A percentile compares a stretch with the other conserved stretches of the same genome.
Evolutionary conservation across 768 basidiomycete species (phyloP).

Genomic region (Pulveroboletus ravenelii): DNA sequence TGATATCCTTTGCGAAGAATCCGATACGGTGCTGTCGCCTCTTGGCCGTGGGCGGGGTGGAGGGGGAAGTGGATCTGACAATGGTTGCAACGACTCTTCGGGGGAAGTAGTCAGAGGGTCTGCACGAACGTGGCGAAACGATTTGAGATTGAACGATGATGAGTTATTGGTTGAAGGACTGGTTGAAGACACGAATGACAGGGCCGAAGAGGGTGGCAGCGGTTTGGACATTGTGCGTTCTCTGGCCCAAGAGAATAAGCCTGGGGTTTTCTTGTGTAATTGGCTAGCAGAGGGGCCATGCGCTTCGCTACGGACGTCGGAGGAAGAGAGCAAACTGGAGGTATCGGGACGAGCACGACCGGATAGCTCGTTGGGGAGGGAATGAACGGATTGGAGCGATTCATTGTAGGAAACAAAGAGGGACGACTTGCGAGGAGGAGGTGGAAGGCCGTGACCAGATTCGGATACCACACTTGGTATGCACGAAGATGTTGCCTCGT

Average conservation of each 20-base stretch:
- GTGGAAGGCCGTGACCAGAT: slow-evolving; percentile 41
- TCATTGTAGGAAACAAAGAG: slow-evolving; percentile 60
- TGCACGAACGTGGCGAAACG: slow-evolving; percentile 65
- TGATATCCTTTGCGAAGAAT: slow-evolving; percentile 69
- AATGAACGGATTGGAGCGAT: slow-evolving; percentile 49
- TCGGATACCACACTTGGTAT: slow-evolving; percentile 41
- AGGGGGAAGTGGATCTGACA: slow-evolving; percentile 28
- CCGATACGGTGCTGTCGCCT: slow-evolving; percentile 54
- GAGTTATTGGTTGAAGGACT: slow-evolving; percentile 17
- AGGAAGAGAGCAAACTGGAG: slow-evolving; percentile 13
- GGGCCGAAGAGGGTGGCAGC: slow-evolving; percentile 28
- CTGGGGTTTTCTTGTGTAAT: slow-evolving; percentile 32
- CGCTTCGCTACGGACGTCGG: slow-evolving; percentile 8
- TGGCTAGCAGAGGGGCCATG: slow-evolving; percentile 14
- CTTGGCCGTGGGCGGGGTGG: slow-evolving; percentile 47
- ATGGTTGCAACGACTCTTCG: slow-evolving; percentile 25
- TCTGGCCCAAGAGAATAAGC: slow-evolving; percentile 33
- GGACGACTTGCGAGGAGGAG: slow-evolving; percentile 60
- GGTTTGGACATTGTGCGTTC: slow-evolving; percentile 36
- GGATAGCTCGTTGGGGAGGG: slow-evolving; percentile 47
- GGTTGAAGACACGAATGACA: slow-evolving; percentile 28
- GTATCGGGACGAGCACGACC: slow-evolving; percentile 16
- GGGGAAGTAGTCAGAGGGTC: slow-evolving; percentile 32
- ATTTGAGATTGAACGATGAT: slow-evolving; percentile 64
- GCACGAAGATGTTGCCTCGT: slow-evolving; percentile 27